Conservation (phyloP, 2,329 filamentous ascomycete genomes). For the Fusarium compactum region DNA sequence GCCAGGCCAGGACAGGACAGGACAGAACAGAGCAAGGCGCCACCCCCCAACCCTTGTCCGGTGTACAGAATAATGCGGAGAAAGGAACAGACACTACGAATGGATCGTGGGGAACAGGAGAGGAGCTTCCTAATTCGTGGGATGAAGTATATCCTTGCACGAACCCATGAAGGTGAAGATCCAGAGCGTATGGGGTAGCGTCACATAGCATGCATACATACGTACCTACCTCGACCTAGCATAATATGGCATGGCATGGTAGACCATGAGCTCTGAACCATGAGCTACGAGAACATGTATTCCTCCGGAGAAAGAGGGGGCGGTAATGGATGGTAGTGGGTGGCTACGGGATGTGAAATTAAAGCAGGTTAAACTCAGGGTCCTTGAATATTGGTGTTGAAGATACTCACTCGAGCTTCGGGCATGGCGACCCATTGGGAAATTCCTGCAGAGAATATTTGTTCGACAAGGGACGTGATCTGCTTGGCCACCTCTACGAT, state of each 20-base stretch:
- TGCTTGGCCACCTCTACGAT: conserved; percentile 29
- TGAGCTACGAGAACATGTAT: conserved; percentile 6
- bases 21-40: conserved; percentile 1
- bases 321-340: conserved; percentile 27
- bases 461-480: conserved; percentile 28
- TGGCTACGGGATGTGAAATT: conserved; percentile 30
- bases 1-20: neutral
- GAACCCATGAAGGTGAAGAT: conserved; percentile 36
- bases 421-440: conserved; percentile 31
- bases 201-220: conserved; percentile 9
- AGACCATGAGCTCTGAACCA: neutral
- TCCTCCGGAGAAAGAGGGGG: conserved; percentile 27
- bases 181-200: conserved; percentile 35
- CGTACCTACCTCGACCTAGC: neutral
- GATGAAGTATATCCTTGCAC: conserved; percentile 38
- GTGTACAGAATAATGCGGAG: conserved; percentile 34
- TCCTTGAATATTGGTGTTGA: conserved; percentile 18
- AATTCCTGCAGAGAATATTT: conserved; percentile 20
- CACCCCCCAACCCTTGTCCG: conserved; percentile 15
- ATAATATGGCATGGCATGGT: neutral
- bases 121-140: conserved; percentile 33
- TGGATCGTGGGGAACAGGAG: conserved; percentile 38
- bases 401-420: conserved; percentile 13
- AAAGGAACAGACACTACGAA: conserved; percentile 26
- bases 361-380: conserved; percentile 36